Evolutionary conservation across 1,139 yeast species (phyloP).

Genomic region (Debaryomyces coudertii): DNA sequence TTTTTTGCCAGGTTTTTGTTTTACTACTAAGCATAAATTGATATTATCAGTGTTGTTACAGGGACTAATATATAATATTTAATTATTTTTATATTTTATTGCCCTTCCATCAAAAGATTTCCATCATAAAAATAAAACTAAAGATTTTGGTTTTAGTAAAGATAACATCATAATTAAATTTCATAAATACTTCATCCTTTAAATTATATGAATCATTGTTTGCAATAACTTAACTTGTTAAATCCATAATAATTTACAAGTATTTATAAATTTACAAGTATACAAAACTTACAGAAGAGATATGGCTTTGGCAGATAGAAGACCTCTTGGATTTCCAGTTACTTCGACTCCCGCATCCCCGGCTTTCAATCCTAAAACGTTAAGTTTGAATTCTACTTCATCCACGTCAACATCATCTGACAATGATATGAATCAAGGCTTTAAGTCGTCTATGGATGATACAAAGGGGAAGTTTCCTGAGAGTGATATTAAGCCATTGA

Average conservation of each 20-base stretch:
- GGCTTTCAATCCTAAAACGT: slow-evolving; percentile 47
- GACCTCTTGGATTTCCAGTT: slow-evolving; percentile 53
- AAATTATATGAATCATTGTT: slow-evolving; percentile 13
- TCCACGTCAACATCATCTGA: slow-evolving; percentile 5
- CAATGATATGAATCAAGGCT: slow-evolving; percentile 12
- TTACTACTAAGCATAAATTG: background rate
- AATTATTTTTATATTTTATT: slow-evolving; percentile 4
- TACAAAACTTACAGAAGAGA: slow-evolving; percentile 13
- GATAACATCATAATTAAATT: slow-evolving; percentile 5
- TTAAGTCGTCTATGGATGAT: slow-evolving; percentile 18
- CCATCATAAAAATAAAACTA: background rate
- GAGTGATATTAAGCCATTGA: slow-evolving; percentile 22
- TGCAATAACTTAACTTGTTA: slow-evolving; percentile 9
- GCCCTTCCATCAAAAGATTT: slow-evolving; percentile 2
- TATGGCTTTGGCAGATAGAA: slow-evolving; percentile 63
- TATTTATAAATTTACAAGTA: slow-evolving; percentile 11
- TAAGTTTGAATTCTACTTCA: slow-evolving; percentile 24
- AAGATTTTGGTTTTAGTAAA: slow-evolving; percentile 4
- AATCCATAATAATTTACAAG: slow-evolving; percentile 9
- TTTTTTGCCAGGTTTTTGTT: slow-evolving; percentile 8
- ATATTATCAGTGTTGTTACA: background rate
- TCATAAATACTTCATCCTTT: slow-evolving; percentile 6
- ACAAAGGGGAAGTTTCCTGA: slow-evolving; percentile 18
- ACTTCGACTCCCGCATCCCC: slow-evolving; percentile 48
- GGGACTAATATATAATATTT: slow-evolving; percentile 7